Evolutionary conservation across 1,284 basidiomycete genomes (phyloP).

Genomic region (Papiliotrema fonsecae): DNA sequence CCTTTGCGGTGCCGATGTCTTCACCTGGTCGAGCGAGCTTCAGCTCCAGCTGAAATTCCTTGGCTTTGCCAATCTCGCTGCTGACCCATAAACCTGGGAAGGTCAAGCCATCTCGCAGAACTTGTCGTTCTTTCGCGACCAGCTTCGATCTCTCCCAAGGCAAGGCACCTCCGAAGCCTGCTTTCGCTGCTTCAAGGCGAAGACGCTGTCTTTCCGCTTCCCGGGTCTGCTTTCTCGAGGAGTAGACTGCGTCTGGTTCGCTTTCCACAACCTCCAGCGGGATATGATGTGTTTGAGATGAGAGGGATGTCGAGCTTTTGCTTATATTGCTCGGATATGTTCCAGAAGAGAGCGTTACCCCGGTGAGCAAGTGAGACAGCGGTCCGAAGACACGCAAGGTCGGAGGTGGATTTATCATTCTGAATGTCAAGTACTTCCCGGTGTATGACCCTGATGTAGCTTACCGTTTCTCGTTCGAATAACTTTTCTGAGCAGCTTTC

Average conservation of each 20-base stretch:
- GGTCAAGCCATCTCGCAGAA: slow-evolving; percentile 26
- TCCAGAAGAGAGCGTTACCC: slow-evolving; percentile 18
- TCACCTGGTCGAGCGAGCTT: slow-evolving; percentile 15
- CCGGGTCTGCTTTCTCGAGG: slow-evolving; percentile 2
- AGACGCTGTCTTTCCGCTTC: slow-evolving; percentile 11
- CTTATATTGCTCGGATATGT: slow-evolving; percentile 6
- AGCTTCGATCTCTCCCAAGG: slow-evolving; percentile 18
- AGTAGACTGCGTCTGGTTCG: too few species aligned
- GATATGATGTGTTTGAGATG: slow-evolving; percentile 32
- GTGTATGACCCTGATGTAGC: slow-evolving; percentile 2
- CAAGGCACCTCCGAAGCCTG: slow-evolving; percentile 33
- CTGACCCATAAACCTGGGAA: slow-evolving; percentile 39
- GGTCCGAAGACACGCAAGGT: slow-evolving; percentile 35
- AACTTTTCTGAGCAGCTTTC: slow-evolving; percentile 41
- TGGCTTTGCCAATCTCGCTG: slow-evolving; percentile 29
- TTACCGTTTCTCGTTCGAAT: slow-evolving; percentile 40
- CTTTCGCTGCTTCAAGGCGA: slow-evolving; percentile 21
- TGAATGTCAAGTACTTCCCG: slow-evolving; percentile 13
- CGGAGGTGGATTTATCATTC: slow-evolving; percentile 39
- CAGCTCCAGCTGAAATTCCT: slow-evolving; percentile 37
- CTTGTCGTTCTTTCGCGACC: slow-evolving; percentile 18
- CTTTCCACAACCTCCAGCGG: slow-evolving; percentile 1
- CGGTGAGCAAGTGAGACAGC: slow-evolving; percentile 16
- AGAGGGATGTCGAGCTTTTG: slow-evolving; percentile 4
- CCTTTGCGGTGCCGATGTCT: too few species aligned